These are phyloP conservation scores for Solanum dulcamara DNA, from an alignment of 257 asterid species.

Conservation along the genomic window DNA sequence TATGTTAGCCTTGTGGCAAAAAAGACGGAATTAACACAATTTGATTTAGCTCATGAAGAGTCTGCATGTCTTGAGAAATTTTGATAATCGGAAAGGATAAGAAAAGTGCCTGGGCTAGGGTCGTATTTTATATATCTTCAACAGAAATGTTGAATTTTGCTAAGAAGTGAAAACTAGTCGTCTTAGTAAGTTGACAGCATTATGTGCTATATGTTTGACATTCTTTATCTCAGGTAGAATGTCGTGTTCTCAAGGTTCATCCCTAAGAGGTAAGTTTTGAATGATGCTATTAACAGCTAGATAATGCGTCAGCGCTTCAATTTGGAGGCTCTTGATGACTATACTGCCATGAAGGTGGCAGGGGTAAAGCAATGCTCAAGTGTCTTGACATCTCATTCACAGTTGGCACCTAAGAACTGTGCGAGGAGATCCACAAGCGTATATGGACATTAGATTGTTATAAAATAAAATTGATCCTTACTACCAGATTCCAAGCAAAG, in stretches of 20 bases:
- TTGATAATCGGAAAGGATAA: background rate
- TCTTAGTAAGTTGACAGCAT: background rate
- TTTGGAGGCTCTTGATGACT: constrained; percentile 46
- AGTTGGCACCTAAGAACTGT: constrained; percentile 42
- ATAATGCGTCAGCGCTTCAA: constrained; percentile 48
- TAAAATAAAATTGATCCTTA: constrained; percentile 28
- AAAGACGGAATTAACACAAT: background rate
- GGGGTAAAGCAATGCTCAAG: constrained; percentile 43
- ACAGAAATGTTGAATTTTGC: background rate
- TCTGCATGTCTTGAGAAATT: background rate
- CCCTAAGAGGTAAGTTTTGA: background rate
- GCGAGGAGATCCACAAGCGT: constrained; percentile 37
- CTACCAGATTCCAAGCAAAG: background rate
- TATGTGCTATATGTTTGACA: background rate
- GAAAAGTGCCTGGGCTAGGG: background rate
- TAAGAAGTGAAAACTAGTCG: background rate
- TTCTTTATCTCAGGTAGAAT: background rate
- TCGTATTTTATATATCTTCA: background rate
- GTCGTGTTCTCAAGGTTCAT: background rate
- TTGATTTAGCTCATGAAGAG: background rate
- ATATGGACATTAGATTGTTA: constrained; percentile 21
- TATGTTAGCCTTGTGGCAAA: background rate
- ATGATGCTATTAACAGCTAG: constrained; percentile 20
- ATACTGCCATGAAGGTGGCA: constrained; percentile 31
- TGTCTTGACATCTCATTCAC: constrained; percentile 54